Evolutionary conservation across 2,329 filamentous ascomycete genomes (phyloP), one percentile per base, ranked within the genome.

Genomic region (Colletotrichum incanum): DNA sequence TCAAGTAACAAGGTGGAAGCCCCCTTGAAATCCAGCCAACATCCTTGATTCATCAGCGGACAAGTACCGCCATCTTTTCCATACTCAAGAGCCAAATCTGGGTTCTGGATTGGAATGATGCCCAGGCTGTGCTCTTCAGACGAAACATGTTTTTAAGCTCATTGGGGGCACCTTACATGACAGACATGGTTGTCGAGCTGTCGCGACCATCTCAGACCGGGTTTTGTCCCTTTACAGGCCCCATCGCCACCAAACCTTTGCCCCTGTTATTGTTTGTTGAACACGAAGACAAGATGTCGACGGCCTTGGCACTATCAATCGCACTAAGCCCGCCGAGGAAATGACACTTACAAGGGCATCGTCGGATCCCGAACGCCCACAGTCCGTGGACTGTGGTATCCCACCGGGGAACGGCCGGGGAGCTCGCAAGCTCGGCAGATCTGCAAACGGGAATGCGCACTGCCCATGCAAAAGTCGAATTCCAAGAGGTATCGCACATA

Each of bases 111-210:
- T 39, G 61, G 49, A 39, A 37, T 52, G 23, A 28, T 16, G 26
- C n/a, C 39, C n/a, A 43, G 63, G 41, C 56, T 67, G 56, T 71
- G 68, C 64, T 28, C 18, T 62, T 71, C 68, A 37, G 68, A 71
- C 56, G 64, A 62, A 71, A 67, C 63, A 55, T 47, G 43, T 41
- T 56, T 56, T 67, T 55, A 37, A 49, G 63, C 49, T 61, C 45
- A 28, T 20, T 37, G 16, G 55, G 16, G 7, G 18, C 56, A n/a
- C 20, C 47, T n/a, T 43, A 9, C 66, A 67, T 31, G n/a, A 59
- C 59, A 39, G n/a, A 34, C 31, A 8, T 34, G 41, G 20, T n/a
- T 28, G 28, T 3, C 18, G 18, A 34, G 18, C 50, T 12, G 50
- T 55, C 50, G 28, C 50, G 50, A 11, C 54, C n/a, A 39, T 11